Base-by-base conservation (phyloP, 331 rosid genomes). In the Rhamnella rubrinervis region DNA sequence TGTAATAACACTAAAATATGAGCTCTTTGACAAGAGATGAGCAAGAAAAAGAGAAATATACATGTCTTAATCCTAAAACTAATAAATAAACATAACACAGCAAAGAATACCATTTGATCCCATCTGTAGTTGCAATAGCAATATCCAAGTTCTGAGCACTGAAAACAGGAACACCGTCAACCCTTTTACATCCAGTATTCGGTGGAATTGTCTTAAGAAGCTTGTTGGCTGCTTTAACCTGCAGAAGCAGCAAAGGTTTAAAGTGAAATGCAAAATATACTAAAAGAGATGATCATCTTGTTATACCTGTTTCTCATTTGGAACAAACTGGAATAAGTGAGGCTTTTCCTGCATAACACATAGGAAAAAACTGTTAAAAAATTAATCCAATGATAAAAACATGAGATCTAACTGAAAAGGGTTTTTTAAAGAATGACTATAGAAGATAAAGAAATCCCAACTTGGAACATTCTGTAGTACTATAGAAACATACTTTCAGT, bases 161-260 rank as follows among this genome's bases (percentile, higher is more conserved):
- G 76, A 95, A 95, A 67, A 95, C 97, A 6, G 99, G 99, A 71
- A 95, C 96, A 44, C 99, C 97, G 47, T 89, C 99, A 40, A 95
- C 89, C 88, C 73, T 87, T 82, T 82, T 86, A 83, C 80, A 78
- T 13, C 68, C 85, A 56, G 86, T 83, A 75, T 57, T 78, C 73
- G 77, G 81, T 38, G 90, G 74, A 31, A 82, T 75, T 75, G 68
- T 58, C 87, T 87, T 91, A 53, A 95, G 81, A 81, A 95, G 91
- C 66, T 86, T 91, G 85, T 87, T 95, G 66, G 99, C 99, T 52
- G 86, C 97, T 82, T 89, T 91, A 74, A 91, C 95, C 99, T 95
- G 77, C 41, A 71, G 65, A 47, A 67, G 65, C 41, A 77, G 31
- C 26, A 1, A 28, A 61, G 52, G 66, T 46, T 55, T 59, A 55